Evolutionary conservation across 2,329 filamentous ascomycete species (phyloP).

Genomic region (Coccinonectria pachysandricola): DNA sequence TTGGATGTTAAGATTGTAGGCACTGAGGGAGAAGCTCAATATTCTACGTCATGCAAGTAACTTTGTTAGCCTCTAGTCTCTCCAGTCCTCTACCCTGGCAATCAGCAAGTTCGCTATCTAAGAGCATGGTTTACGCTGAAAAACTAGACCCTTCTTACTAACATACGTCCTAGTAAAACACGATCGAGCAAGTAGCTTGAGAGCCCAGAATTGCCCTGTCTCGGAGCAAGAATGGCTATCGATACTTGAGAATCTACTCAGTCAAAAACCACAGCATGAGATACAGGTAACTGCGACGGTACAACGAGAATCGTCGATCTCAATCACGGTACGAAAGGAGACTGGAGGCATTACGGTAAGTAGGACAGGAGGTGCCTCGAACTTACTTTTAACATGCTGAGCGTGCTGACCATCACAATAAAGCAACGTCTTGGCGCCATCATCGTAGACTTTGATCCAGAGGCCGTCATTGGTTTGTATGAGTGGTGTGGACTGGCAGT

Average conservation of each 20-base stretch:
- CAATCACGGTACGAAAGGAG: constrained; percentile 54
- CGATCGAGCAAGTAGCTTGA: constrained; percentile 40
- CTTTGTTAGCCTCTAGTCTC: constrained; percentile 7
- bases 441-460: constrained; percentile 41
- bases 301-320: constrained; percentile 39
- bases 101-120: no score
- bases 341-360: constrained; percentile 59
- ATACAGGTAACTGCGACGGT: constrained; percentile 53
- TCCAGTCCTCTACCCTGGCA: no score
- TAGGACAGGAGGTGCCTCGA: no score
- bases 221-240: constrained; percentile 56
- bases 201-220: constrained; percentile 42
- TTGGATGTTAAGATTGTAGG: constrained; percentile 58
- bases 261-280: constrained; percentile 38
- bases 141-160: no score
- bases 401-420: constrained; percentile 16
- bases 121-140: no score
- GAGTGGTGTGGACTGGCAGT: constrained; percentile 59
- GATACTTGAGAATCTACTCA: constrained; percentile 47
- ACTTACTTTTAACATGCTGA: no score
- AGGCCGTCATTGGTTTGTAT: constrained; percentile 53
- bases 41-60: constrained; percentile 45
- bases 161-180: constrained; percentile 53
- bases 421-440: constrained; percentile 63
- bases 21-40: constrained; percentile 56